Conservation (phyloP, 768 basidiomycete species). For the Candolleomyces efflorescens region DNA sequence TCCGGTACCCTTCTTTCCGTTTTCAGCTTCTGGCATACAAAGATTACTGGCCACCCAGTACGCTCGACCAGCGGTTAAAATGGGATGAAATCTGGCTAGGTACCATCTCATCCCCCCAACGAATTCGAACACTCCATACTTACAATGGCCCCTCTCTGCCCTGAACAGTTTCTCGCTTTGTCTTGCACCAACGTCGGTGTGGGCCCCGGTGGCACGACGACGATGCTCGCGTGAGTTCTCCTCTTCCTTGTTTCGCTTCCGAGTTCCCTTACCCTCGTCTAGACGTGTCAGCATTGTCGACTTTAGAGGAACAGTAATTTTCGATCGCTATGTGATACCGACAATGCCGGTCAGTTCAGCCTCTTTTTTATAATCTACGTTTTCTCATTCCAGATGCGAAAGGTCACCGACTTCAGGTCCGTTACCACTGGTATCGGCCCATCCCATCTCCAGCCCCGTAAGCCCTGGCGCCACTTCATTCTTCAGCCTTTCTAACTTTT, state of each 20-base stretch:
- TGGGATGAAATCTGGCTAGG: not conserved
- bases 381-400: constrained; percentile 3
- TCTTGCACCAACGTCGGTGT: constrained; percentile 73
- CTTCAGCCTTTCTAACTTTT: not conserved
- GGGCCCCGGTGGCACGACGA: constrained; percentile 75
- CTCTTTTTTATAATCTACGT: not conserved
- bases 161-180: constrained; percentile 51
- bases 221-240: constrained; percentile 71
- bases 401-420: constrained; percentile 73
- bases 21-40: not conserved
- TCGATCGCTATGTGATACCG: constrained; percentile 65
- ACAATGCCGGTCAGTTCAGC: constrained; percentile 39
- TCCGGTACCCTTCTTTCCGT: not conserved
- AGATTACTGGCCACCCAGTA: not conserved
- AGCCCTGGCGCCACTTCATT: constrained; percentile 7
- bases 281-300: constrained; percentile 51
- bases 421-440: constrained; percentile 52
- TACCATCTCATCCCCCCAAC: constrained; percentile 8
- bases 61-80: not conserved
- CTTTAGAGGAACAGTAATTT: constrained; percentile 51
- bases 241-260: constrained; percentile 1
- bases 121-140: constrained; percentile 14
- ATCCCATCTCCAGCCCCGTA: constrained; percentile 36
- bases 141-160: constrained; percentile 29
- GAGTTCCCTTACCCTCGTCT: not conserved